A percentile compares a stretch with the other conserved stretches of the same genome.
These are phyloP conservation scores for Nannochloris sp. DNA, from an alignment of 139 green algal species.

Conservation along the genomic window DNA sequence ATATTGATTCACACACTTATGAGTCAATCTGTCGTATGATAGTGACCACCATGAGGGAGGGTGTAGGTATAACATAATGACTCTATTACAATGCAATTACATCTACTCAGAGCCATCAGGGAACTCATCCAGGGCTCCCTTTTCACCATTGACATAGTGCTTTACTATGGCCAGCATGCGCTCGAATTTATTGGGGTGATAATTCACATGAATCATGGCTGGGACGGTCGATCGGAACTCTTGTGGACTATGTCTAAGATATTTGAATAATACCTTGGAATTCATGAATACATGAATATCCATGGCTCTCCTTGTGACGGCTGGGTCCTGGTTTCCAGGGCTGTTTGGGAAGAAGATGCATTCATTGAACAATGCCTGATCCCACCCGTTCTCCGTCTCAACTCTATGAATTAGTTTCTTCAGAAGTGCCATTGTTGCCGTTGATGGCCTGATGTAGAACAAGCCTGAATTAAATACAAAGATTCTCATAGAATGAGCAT, in stretches of 20 bases:
- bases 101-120: conserved; percentile 32
- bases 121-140: conserved; percentile 49
- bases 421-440: conserved; percentile 41
- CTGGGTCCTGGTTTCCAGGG: conserved; percentile 27
- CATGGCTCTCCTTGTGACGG: conserved; percentile 33
- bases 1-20: no score
- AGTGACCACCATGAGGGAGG: no score
- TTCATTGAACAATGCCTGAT: conserved; percentile 60
- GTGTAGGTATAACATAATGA: no score
- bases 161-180: conserved; percentile 41
- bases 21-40: no score
- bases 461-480: conserved; percentile 69
- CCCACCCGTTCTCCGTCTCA: conserved; percentile 44
- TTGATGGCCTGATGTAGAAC: conserved; percentile 55
- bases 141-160: conserved; percentile 41
- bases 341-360: conserved; percentile 50
- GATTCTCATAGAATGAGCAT: conserved; percentile 70
- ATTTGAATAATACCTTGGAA: conserved; percentile 40
- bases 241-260: conserved; percentile 12
- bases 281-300: conserved; percentile 51
- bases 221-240: conserved; percentile 2
- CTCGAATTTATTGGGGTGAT: conserved; percentile 66
- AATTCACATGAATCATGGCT: conserved; percentile 34
- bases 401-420: conserved; percentile 43
- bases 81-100: no score